Conservation (phyloP, 192 early-diverging fungal genomes). For the Umbelopsis sp. region DNA sequence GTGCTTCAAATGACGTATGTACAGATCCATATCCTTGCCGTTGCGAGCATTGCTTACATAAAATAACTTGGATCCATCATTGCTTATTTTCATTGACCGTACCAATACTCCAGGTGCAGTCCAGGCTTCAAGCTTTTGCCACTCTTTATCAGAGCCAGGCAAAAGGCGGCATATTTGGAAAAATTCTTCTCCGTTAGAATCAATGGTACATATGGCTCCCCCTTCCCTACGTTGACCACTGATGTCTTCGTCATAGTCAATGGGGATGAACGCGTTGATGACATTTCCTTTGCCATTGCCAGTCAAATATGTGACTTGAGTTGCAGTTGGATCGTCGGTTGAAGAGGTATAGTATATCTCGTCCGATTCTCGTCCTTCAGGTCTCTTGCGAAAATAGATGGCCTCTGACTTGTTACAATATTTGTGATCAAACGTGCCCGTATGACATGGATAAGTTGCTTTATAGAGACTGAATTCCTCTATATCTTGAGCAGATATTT, state of each 20-base stretch:
- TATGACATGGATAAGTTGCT: not conserved
- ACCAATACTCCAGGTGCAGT: not conserved
- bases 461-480: not conserved
- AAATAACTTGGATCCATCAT: not conserved
- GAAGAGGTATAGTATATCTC: not conserved
- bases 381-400: not conserved
- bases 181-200: slow-evolving; percentile 2
- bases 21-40: slow-evolving; percentile 11
- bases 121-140: not conserved
- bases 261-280: not conserved
- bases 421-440: not conserved
- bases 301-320: not conserved
- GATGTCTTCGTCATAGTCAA: not conserved
- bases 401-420: not conserved
- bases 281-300: slow-evolving; percentile 4
- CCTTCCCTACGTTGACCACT: not conserved
- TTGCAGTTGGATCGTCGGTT: not conserved
- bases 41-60: slow-evolving; percentile 10
- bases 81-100: not conserved
- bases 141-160: not conserved
- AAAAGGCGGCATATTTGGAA: slow-evolving; percentile 1
- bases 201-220: slow-evolving; percentile 10
- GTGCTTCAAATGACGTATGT: not conserved
- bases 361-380: not conserved
- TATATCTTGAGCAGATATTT: not conserved